Base-by-base conservation (phyloP, 306 rosid genomes). In the Prinsepia uniflora region DNA sequence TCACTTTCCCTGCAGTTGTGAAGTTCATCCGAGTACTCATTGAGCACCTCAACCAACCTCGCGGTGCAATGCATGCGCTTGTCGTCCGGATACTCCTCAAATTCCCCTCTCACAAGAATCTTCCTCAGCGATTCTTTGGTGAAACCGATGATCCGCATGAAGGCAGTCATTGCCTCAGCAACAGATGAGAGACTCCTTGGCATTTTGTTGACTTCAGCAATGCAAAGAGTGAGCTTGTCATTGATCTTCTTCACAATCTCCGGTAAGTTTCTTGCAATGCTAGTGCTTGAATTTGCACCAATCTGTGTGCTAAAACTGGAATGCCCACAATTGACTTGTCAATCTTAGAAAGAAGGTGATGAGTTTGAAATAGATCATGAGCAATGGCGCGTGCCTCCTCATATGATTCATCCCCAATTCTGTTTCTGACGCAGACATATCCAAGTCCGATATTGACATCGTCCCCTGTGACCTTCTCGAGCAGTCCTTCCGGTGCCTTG, bases 41-140 rank as follows among this genome's bases (percentile, higher is more conserved):
- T 30, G 0, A 82, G 71, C 81, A 63, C 77, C 1, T 85, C 84
- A 0, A 75, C 82, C 58, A 85, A 39, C 0, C 83, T 50, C 6
- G 84, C 86, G 5, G 89, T 85, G 4, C 81, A 82, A 55, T 82
- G 88, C 86, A 81, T 79, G 9, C 12, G 6, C 0, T 47, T 63
- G 0, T 79, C 74, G 0, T 76, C 80, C 0, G 47, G 61, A 47
- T 79, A 85, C 73, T 82, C 89, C 0, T 82, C 86, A 61, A 77
- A 79, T 63, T 85, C 83, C 0, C 86, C 84, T 5, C 58, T 65
- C 0, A 85, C 40, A 36, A 82, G 81, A 59, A 85, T 68, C 13
- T 60, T 60, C 65, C 45, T 34, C 2, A 60, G 65, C 18, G 65
- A 60, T 60, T 54, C 60, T 54, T 54, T 54, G 2, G 60, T 11